These are phyloP conservation scores for Papilionanthe hybrid DNA, from an alignment of 116 monocot genomes.

Conservation along the genomic window DNA sequence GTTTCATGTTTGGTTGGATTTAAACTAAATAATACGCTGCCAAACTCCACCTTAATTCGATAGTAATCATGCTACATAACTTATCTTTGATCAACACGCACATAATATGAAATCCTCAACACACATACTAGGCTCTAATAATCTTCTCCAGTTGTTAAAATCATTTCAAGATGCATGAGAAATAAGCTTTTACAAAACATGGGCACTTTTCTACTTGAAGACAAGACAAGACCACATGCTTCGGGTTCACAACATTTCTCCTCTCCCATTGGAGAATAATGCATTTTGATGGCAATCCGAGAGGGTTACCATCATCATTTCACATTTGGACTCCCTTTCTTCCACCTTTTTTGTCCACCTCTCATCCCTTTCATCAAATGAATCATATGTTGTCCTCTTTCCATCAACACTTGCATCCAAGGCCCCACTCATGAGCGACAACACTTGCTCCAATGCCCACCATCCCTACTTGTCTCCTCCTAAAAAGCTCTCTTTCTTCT, in stretches of 20 bases:
- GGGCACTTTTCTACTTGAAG: constrained; percentile 1
- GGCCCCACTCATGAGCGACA: neutral
- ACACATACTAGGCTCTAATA: too few species aligned
- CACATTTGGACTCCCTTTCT: neutral
- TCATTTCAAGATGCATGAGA: neutral
- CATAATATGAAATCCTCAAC: too few species aligned
- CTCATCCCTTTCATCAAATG: neutral
- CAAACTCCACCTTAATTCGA: too few species aligned
- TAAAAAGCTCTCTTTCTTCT: neutral
- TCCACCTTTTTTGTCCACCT: neutral
- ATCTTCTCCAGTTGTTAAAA: too few species aligned
- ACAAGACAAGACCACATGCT: constrained; percentile 5
- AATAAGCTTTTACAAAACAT: neutral
- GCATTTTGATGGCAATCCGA: neutral
- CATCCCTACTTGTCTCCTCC: neutral
- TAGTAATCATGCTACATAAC: too few species aligned
- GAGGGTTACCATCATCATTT: neutral
- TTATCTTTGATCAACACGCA: too few species aligned
- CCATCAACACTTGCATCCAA: neutral
- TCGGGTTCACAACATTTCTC: neutral
- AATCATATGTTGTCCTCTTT: neutral
- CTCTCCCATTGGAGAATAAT: neutral
- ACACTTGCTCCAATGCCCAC: neutral
- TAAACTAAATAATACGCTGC: too few species aligned
- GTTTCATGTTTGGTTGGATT: too few species aligned